A percentile compares a stretch with the other conserved stretches of the same genome.
phyloP scores from a whole-genome alignment of 257 asterid species.

The Nicotiana sylvestris region DNA sequence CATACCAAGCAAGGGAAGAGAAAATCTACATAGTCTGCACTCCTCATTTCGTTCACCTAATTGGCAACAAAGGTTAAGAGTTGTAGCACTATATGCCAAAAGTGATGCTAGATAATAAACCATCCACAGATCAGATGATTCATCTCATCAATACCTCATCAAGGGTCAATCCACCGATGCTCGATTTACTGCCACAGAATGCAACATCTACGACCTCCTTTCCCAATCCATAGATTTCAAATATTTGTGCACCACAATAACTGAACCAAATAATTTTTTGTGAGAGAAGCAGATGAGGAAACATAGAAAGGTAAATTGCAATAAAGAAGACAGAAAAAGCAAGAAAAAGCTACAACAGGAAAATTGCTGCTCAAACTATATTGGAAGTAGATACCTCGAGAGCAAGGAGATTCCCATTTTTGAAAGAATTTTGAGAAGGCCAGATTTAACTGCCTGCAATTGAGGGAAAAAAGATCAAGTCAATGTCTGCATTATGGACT shows the following conservation, averaged over 20 bases:
- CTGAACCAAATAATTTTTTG: slow-evolving; percentile 39
- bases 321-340: slow-evolving; percentile 1
- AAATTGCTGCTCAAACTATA: neutral
- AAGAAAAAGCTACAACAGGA: slow-evolving; percentile 7
- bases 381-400: slow-evolving; percentile 55
- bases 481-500: neutral
- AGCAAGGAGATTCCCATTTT: slow-evolving; percentile 99
- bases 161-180: slow-evolving; percentile 89
- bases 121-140: slow-evolving; percentile 4
- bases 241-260: slow-evolving; percentile 98
- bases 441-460: slow-evolving; percentile 80
- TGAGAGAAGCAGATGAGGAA: slow-evolving; percentile 18
- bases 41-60: neutral
- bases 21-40: neutral
- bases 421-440: slow-evolving; percentile 89
- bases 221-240: slow-evolving; percentile 94
- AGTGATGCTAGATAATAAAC: neutral
- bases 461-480: slow-evolving; percentile 9
- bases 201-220: slow-evolving; percentile 74
- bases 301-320: slow-evolving; percentile 13
- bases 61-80: neutral
- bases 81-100: neutral
- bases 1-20: neutral
- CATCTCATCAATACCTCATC: slow-evolving; percentile 70
- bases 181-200: slow-evolving; percentile 88